phyloP scores from a whole-genome alignment of 768 basidiomycete species.

The Phlebiopsis gigantea region DNA sequence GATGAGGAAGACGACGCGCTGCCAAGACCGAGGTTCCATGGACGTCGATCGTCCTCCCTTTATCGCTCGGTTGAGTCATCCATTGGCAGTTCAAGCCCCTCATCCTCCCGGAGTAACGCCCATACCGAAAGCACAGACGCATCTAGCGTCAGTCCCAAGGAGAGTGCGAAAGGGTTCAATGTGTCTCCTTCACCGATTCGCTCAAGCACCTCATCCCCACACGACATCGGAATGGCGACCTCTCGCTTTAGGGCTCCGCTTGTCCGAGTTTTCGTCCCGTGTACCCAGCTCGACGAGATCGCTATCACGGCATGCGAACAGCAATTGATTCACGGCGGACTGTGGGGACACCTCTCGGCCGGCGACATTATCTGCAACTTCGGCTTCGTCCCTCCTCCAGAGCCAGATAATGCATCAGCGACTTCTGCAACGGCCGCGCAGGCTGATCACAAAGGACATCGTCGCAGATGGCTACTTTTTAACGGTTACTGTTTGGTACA shows the following conservation, averaged over 20 bases:
- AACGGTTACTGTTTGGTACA: slow-evolving; percentile 59
- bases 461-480: slow-evolving; percentile 61
- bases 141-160: slow-evolving; percentile 9
- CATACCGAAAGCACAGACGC: slow-evolving; percentile 15
- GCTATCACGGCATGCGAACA: slow-evolving; percentile 57
- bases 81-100: slow-evolving; percentile 25
- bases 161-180: slow-evolving; percentile 2
- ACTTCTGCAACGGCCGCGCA: slow-evolving; percentile 18
- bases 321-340: slow-evolving; percentile 58
- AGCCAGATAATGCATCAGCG: slow-evolving; percentile 22
- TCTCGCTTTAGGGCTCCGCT: slow-evolving; percentile 66
- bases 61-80: slow-evolving; percentile 46
- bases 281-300: slow-evolving; percentile 42
- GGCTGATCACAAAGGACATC: slow-evolving; percentile 13
- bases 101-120: slow-evolving; percentile 19
- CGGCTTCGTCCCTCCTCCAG: slow-evolving; percentile 58
- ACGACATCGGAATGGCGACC: slow-evolving; percentile 58
- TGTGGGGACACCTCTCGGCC: slow-evolving; percentile 71
- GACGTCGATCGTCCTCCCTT: slow-evolving; percentile 37
- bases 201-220: slow-evolving; percentile 33
- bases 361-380: slow-evolving; percentile 81
- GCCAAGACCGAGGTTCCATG: slow-evolving; percentile 28
- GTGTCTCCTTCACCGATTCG: slow-evolving; percentile 8
- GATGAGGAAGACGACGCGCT: slow-evolving; percentile 32
- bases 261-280: slow-evolving; percentile 71